Percentiles rank a stretch among this genome's conserved stretches.
These are phyloP conservation scores for Macrotyloma uniflorum DNA, from an alignment of 306 rosid genomes.

Conservation along the genomic window DNA sequence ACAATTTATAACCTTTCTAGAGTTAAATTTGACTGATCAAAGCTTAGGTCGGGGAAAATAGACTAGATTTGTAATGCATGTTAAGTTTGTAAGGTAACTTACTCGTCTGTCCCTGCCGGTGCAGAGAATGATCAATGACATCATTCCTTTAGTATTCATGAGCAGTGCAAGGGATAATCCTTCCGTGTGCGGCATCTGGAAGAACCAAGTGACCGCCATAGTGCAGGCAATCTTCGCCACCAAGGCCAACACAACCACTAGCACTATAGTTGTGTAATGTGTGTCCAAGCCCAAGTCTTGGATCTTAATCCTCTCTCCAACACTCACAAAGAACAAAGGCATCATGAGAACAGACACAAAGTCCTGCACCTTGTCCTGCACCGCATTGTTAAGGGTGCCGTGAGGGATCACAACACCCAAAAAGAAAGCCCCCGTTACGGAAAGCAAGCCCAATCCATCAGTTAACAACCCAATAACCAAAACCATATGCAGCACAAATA, in stretches of 20 bases:
- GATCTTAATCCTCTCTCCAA: conserved; percentile 36
- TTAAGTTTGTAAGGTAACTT: conserved; percentile 30
- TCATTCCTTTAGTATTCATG: conserved; percentile 50
- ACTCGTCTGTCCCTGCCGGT: conserved; percentile 45
- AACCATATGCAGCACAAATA: conserved; percentile 38
- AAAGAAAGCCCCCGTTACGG: conserved; percentile 43
- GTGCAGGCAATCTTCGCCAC: conserved; percentile 33
- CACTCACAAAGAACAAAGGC: conserved; percentile 40
- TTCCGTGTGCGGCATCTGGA: conserved; percentile 37
- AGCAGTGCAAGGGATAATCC: conserved; percentile 45
- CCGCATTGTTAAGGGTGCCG: conserved; percentile 35
- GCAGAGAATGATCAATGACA: conserved; percentile 38
- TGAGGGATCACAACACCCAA: conserved; percentile 44
- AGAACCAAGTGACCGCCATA: not conserved
- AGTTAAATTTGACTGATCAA: not conserved
- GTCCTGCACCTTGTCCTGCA: conserved; percentile 45
- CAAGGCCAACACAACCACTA: conserved; percentile 38
- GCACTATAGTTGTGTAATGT: not conserved
- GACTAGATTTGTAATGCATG: not conserved
- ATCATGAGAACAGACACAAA: conserved; percentile 42
- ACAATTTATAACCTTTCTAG: no score
- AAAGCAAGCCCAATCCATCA: conserved; percentile 43
- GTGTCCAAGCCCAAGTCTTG: not conserved
- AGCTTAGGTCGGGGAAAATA: not conserved
- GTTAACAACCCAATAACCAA: conserved; percentile 25